Conservation (phyloP, 2,329 filamentous ascomycete genomes). For the Colletotrichum lentis region DNA sequence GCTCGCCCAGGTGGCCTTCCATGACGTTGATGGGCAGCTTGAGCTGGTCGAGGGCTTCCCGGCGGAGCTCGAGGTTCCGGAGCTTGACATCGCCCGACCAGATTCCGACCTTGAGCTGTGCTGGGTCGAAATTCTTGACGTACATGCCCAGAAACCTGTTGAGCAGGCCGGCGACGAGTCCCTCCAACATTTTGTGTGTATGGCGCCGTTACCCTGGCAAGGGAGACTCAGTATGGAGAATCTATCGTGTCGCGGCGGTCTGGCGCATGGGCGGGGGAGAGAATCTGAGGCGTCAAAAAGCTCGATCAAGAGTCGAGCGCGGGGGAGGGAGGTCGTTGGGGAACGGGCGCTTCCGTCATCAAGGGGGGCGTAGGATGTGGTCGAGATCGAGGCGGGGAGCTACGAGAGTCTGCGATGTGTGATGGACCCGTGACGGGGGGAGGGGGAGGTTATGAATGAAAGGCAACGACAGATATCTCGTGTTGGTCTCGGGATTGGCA, state of each 20-base stretch:
- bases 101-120: slow-evolving; percentile 97
- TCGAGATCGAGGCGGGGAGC: neutral
- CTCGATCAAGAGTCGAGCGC: slow-evolving; percentile 2
- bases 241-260: slow-evolving; percentile 19
- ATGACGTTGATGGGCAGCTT: slow-evolving; percentile 96
- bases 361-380: slow-evolving; percentile 11
- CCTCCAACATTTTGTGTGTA: slow-evolving; percentile 85
- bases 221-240: slow-evolving; percentile 26
- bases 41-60: slow-evolving; percentile 95
- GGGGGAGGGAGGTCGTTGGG: neutral
- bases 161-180: slow-evolving; percentile 93
- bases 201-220: slow-evolving; percentile 76
- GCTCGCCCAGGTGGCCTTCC: slow-evolving; percentile 89
- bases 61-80: slow-evolving; percentile 87
- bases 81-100: slow-evolving; percentile 99
- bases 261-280: slow-evolving; percentile 24
- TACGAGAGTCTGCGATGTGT: no score
- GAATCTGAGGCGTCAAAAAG: slow-evolving; percentile 6
- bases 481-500: neutral
- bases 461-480: slow-evolving; percentile 17
- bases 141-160: slow-evolving; percentile 99
- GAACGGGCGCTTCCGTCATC: slow-evolving; percentile 15
- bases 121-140: slow-evolving; percentile 98
- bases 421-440: no score
- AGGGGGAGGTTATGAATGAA: neutral